Base-by-base conservation (phyloP, 176 grass and related monocot species). In the Cenchrus purpureus region DNA sequence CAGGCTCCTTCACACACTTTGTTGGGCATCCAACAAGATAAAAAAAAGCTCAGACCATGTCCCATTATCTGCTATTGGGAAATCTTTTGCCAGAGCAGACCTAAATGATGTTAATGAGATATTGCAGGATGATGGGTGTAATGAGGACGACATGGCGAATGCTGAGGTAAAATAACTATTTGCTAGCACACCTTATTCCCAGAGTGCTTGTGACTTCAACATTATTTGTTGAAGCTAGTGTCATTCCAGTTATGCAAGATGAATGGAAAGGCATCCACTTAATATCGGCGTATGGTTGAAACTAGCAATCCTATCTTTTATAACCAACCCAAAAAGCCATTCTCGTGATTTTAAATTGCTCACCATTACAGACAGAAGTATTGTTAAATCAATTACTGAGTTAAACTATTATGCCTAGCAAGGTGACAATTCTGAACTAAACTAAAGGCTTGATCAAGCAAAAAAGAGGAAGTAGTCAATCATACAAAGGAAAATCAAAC, bases 1-100 rank as follows among this genome's bases (percentile, higher is more conserved):
- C 83, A 97, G 94, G 79, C 89, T 86, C 83, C 84, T 80, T 95
- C 90, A 9, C 75, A 79, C 53, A 68, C 77, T 56, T 86, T 97
- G 49, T 84, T 95, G 63, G 89, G 92, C 20, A 88, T 97, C 71
- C 82, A 77, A 55, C 70, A 71, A 22, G 75, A 87, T 60, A 60
- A 56, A 40, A 79, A 65, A 76, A 84, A 25, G 20, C 3, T n/a
- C 87, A 12, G 85, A 86, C 37, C 88, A 75, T 79, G 29, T 77
- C 55, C 78, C 45, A 10, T 77, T 90, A 67, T 95, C 95, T 51
- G 76, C 89, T 79, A 50, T 69, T 42, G 95, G 82, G 70, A 90
- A 90, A 91, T 91, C 68, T 25, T 25, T 25, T 25, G 25, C 25
- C 25, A 25, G 25, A 25, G 25, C 25, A 25, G 25, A 25, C 25